A percentile compares a stretch with the other conserved stretches of the same genome.
Conservation (phyloP, 805 yeast species). For the Kuraishia capsulata region DNA sequence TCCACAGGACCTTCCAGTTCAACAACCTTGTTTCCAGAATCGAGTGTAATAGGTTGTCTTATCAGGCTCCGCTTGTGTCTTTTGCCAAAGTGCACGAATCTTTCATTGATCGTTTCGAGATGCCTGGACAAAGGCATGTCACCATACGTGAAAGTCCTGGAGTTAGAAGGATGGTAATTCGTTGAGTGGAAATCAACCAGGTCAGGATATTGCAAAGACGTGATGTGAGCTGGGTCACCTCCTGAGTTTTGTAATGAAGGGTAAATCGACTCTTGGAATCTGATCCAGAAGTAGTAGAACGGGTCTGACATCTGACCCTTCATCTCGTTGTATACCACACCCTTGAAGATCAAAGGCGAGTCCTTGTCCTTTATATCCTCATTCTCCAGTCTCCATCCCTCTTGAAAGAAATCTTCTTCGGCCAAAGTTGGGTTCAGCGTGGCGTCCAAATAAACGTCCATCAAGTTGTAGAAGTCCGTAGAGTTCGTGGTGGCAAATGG, state of each 20-base stretch:
- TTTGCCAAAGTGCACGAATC: constrained; percentile 45
- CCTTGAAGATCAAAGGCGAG: constrained; percentile 71
- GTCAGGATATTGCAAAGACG: constrained; percentile 66
- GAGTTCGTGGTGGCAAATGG: constrained; percentile 93
- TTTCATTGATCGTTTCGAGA: constrained; percentile 43
- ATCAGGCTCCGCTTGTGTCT: constrained; percentile 22
- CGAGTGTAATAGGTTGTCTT: constrained; percentile 38
- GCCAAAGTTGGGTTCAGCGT: constrained; percentile 75
- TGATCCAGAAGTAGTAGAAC: constrained; percentile 75
- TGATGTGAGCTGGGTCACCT: constrained; percentile 82
- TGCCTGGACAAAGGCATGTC: constrained; percentile 56
- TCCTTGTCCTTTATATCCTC: constrained; percentile 43
- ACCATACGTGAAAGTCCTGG: constrained; percentile 84
- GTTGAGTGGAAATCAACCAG: constrained; percentile 64
- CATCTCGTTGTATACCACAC: constrained; percentile 98
- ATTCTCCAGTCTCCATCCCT: constrained; percentile 95
- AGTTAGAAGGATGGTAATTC: constrained; percentile 86
- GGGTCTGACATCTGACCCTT: constrained; percentile 93
- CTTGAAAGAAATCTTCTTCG: constrained; percentile 81
- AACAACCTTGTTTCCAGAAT: constrained; percentile 21
- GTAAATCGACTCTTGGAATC: constrained; percentile 74
- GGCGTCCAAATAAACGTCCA: constrained; percentile 83
- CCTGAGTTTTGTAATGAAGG: constrained; percentile 86
- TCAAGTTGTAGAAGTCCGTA: constrained; percentile 71
- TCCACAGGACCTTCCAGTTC: constrained; percentile 69